Evolutionary conservation across 1,139 yeast species (phyloP).

Genomic region (Petasospora fabianii): DNA sequence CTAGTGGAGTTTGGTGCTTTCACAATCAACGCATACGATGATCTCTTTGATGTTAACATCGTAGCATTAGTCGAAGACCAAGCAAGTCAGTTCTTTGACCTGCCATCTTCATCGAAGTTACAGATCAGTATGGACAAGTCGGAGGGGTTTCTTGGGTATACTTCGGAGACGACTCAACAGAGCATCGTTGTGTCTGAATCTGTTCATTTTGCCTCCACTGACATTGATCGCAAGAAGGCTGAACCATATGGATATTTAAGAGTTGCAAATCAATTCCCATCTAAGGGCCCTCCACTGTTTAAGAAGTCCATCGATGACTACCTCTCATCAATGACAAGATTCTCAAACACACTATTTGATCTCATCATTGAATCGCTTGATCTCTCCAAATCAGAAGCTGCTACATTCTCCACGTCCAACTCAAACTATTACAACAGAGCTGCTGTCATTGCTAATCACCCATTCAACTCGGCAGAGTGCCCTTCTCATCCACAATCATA

Average conservation of each 20-base stretch:
- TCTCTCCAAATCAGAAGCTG: slow-evolving; percentile 28
- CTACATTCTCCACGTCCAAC: slow-evolving; percentile 34
- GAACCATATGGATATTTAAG: slow-evolving; percentile 44
- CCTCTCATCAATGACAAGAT: slow-evolving; percentile 40
- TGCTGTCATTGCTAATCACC: background rate
- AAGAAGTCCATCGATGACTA: slow-evolving; percentile 40
- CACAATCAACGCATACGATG: slow-evolving; percentile 38
- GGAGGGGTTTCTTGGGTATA: slow-evolving; percentile 62
- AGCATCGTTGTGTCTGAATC: slow-evolving; percentile 54
- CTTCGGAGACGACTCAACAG: slow-evolving; percentile 37
- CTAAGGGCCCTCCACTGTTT: slow-evolving; percentile 44
- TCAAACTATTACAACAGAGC: background rate
- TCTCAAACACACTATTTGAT: slow-evolving; percentile 30
- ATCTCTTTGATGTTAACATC: slow-evolving; percentile 29
- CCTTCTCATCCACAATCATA: background rate
- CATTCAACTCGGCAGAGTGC: background rate
- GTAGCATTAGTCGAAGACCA: slow-evolving; percentile 38
- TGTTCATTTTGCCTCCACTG: slow-evolving; percentile 43
- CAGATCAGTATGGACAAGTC: slow-evolving; percentile 52
- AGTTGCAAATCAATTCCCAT: slow-evolving; percentile 61
- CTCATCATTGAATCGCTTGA: slow-evolving; percentile 33
- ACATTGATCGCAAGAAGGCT: slow-evolving; percentile 35
- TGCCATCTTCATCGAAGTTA: slow-evolving; percentile 44
- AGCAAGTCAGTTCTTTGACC: slow-evolving; percentile 41
- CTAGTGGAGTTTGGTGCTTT: slow-evolving; percentile 56